These are phyloP conservation scores for Parsonsia alboflavescens DNA, from an alignment of 257 asterid genomes.

Conservation along the genomic window DNA sequence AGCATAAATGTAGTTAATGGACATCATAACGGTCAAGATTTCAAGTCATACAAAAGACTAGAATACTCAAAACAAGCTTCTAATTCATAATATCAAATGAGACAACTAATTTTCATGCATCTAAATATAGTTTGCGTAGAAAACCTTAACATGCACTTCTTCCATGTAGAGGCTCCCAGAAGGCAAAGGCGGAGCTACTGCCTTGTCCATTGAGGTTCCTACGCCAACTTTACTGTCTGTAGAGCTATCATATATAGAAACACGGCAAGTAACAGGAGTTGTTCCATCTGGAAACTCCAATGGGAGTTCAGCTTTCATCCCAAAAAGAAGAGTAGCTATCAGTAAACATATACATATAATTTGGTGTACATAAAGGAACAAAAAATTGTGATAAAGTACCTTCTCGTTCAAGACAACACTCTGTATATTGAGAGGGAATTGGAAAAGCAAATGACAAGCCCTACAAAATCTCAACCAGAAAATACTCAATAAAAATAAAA, in stretches of 20 bases:
- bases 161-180: constrained; percentile 86
- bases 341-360: constrained; percentile 12
- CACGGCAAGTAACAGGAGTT: constrained; percentile 83
- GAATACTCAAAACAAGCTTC: neutral
- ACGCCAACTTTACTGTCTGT: constrained; percentile 67
- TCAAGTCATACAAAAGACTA: neutral
- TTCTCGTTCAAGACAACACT: constrained; percentile 52
- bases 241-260: constrained; percentile 61
- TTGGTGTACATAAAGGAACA: constrained; percentile 2
- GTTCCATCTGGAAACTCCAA: constrained; percentile 90
- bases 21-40: neutral
- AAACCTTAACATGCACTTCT: constrained; percentile 74
- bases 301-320: constrained; percentile 61
- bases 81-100: neutral
- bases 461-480: constrained; percentile 37
- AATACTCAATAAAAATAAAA: constrained; percentile 10
- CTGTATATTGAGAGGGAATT: constrained; percentile 66
- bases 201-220: constrained; percentile 66
- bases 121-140: neutral
- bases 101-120: neutral
- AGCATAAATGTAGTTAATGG: too few relatives aligned
- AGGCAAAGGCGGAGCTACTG: constrained; percentile 67
- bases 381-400: constrained; percentile 23
- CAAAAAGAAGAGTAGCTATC: constrained; percentile 3
- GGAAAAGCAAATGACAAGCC: constrained; percentile 86